Base-by-base conservation (phyloP, 257 asterid species). In the Leonotis leonurus region DNA sequence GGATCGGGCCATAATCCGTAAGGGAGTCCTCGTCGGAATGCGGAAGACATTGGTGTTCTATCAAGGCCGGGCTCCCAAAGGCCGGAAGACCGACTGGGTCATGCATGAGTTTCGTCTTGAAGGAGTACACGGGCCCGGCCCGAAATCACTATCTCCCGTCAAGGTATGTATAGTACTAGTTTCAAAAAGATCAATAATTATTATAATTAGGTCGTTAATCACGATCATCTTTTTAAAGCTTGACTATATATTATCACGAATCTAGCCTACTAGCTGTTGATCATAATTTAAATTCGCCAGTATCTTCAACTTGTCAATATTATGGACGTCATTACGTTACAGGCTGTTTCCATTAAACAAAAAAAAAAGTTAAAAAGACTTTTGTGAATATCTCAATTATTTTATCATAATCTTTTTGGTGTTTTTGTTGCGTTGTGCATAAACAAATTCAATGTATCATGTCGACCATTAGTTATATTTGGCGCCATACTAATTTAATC, bases 21-120 rank as follows among this genome's bases (percentile, higher is more conserved):
- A 76, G 49, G 94, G 82, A 12, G 67, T 69, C 56, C 86, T 85
- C 0, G 81, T 90, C 0, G 98, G 98, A 18, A 88, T 88, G 98
- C 74, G 98, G 29, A 90, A 90, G 72, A 90, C 98, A 1, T 68
- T 90, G 10, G 98, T 90, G 10, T 90, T 90, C 73, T 88, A 90
- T 24, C 77, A 79, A 76, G 98, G 98, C 1, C 85, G 98, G 62
- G 98, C 98, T 2, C 98, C 98, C 5, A 88, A 83, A 44, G 98
- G 98, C 24, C 83, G 56, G 24, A 90, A 90, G 73, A 83, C 83
- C 5, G 89, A 83, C 0, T 90, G 98, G 98, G 98, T 90, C 65
- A 90, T 90, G 91, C 98, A 88, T 44, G 98, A 90, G 57, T 90
- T 84, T 51, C 89, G 98, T 7, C 78, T 85, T 0, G 91, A 86